Evolutionary conservation across 345 rosid species (phyloP).

Genomic region (Brassica rapa): DNA sequence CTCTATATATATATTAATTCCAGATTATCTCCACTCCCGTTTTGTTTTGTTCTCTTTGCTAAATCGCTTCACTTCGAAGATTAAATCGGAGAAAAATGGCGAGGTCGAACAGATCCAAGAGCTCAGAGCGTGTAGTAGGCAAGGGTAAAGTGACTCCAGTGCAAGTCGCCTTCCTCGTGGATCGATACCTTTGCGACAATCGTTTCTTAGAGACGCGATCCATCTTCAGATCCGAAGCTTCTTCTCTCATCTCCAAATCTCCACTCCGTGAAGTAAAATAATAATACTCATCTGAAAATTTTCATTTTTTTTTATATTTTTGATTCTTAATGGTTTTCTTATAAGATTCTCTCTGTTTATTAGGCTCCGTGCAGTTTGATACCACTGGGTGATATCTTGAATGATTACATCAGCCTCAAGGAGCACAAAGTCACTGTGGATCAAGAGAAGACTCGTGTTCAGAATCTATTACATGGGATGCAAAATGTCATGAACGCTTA

Average conservation of each 20-base stretch:
- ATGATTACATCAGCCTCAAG: slow-evolving; percentile 77
- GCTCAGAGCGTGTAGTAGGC: slow-evolving; percentile 45
- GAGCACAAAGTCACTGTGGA: slow-evolving; percentile 68
- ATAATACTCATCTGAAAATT: background rate
- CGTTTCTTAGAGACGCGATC: slow-evolving; percentile 62
- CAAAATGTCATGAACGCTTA: slow-evolving; percentile 73
- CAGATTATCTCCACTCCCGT: background rate
- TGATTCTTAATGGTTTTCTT: background rate
- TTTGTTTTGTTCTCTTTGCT: too few species aligned
- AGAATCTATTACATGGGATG: slow-evolving; percentile 67
- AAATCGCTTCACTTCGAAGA: background rate
- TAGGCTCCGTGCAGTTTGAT: slow-evolving; percentile 85
- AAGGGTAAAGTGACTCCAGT: slow-evolving; percentile 87
- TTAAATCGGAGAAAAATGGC: slow-evolving; percentile 47
- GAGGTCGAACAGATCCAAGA: slow-evolving; percentile 58
- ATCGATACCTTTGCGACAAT: slow-evolving; percentile 83
- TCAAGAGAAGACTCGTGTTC: slow-evolving; percentile 69
- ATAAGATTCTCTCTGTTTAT: background rate
- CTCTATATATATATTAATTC: background rate
- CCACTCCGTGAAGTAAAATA: slow-evolving; percentile 63
- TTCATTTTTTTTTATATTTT: background rate
- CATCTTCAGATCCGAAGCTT: slow-evolving; percentile 71
- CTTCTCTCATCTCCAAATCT: slow-evolving; percentile 78
- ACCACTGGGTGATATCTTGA: slow-evolving; percentile 70
- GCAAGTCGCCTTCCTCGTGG: slow-evolving; percentile 86